A percentile compares a stretch with the other conserved stretches of the same genome.
phyloP scores from a whole-genome alignment of 2,329 filamentous ascomycete genomes.

The Graphilbum sp. region DNA sequence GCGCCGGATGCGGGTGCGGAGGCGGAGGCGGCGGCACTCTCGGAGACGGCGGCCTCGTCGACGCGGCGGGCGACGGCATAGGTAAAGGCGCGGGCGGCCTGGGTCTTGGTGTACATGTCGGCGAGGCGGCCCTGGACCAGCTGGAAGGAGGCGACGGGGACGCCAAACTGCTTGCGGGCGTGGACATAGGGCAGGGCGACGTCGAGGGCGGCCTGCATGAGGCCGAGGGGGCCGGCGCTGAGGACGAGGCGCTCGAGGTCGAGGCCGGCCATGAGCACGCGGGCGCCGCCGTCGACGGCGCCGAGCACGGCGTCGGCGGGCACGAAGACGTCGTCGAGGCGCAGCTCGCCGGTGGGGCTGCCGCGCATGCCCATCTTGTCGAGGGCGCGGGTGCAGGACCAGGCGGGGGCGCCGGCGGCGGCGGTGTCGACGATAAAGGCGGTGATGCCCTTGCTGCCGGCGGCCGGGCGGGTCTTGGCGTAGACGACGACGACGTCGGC shows the following conservation, averaged over 20 bases:
- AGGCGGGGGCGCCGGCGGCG: slow-evolving; percentile 45
- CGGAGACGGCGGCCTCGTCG: slow-evolving; percentile 66
- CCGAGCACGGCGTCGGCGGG: slow-evolving; percentile 71
- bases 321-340: slow-evolving; percentile 84
- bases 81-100: slow-evolving; percentile 72
- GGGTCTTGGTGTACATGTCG: slow-evolving; percentile 93
- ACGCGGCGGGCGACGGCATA: slow-evolving; percentile 66
- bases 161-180: slow-evolving; percentile 73
- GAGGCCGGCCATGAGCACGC: slow-evolving; percentile 88
- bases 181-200: slow-evolving; percentile 79
- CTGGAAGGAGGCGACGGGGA: slow-evolving; percentile 81
- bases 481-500: slow-evolving; percentile 93
- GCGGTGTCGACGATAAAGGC: slow-evolving; percentile 66
- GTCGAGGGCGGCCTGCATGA: slow-evolving; percentile 88
- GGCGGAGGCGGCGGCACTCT: too few species aligned
- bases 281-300: slow-evolving; percentile 62
- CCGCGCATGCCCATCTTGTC: slow-evolving; percentile 98
- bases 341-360: slow-evolving; percentile 85
- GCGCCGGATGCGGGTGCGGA: too few species aligned
- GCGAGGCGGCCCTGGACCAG: slow-evolving; percentile 84
- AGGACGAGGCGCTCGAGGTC: slow-evolving; percentile 89
- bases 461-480: slow-evolving; percentile 74
- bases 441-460: slow-evolving; percentile 78
- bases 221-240: slow-evolving; percentile 73
- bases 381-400: slow-evolving; percentile 76